phyloP scores from a whole-genome alignment of 306 rosid genomes.

The Quercus parvula region DNA sequence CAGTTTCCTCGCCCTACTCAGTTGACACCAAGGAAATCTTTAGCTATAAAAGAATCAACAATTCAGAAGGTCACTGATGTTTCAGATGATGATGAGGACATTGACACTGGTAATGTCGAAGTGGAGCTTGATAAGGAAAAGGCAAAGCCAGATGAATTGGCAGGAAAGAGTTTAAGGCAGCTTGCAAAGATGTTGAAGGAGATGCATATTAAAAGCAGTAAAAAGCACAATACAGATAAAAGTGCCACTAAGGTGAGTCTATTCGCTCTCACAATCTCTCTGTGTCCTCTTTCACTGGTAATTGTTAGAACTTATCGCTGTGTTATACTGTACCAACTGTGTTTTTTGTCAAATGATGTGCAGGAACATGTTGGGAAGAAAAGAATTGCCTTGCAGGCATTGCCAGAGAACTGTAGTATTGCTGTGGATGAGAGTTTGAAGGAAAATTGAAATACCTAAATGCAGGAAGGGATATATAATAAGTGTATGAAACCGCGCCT shows the following conservation, averaged over 20 bases:
- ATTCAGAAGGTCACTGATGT: background rate
- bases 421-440: slow-evolving; percentile 16
- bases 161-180: slow-evolving; percentile 9
- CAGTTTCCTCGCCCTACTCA: slow-evolving; percentile 46
- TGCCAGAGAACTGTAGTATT: slow-evolving; percentile 47
- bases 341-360: background rate
- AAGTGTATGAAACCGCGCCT: background rate
- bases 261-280: background rate
- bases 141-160: slow-evolving; percentile 15
- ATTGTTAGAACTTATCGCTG: background rate
- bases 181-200: slow-evolving; percentile 8
- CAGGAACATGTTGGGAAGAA: slow-evolving; percentile 41
- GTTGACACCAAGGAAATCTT: slow-evolving; percentile 11
- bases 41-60: slow-evolving; percentile 8
- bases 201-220: slow-evolving; percentile 11
- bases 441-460: slow-evolving; percentile 10
- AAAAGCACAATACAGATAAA: background rate
- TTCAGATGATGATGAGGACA: slow-evolving; percentile 17
- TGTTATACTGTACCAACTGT: background rate
- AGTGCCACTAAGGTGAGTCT: slow-evolving; percentile 18
- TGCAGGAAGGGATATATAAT: background rate
- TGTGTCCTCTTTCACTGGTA: background rate
- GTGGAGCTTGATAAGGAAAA: slow-evolving; percentile 5
- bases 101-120: background rate
- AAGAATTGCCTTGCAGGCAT: slow-evolving; percentile 68